phyloP scores from a whole-genome alignment of 1,284 basidiomycete genomes.

The Boletus hoseneyae region DNA sequence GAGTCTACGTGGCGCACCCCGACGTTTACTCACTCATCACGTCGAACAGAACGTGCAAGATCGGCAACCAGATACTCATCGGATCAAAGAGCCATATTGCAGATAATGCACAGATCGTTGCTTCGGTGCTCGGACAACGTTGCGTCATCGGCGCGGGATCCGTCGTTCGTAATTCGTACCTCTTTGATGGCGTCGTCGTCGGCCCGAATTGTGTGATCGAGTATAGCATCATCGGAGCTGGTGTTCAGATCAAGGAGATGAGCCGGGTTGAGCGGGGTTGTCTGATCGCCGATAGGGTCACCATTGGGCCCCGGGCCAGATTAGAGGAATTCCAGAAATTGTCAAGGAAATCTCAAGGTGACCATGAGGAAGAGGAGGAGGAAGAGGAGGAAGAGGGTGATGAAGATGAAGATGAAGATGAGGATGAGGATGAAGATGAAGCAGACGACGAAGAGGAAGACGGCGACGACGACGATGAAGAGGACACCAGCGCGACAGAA shows the following conservation, averaged over 20 bases:
- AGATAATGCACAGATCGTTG: constrained; percentile 59
- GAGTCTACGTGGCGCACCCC: constrained; percentile 18
- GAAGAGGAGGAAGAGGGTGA: constrained; percentile 34
- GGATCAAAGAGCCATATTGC: constrained; percentile 66
- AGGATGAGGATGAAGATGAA: constrained; percentile 29
- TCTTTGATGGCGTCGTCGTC: constrained; percentile 78
- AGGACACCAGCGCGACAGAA: constrained; percentile 36
- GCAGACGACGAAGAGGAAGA: constrained; percentile 26
- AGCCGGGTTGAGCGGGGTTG: constrained; percentile 65
- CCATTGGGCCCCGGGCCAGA: constrained; percentile 69
- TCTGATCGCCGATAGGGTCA: constrained; percentile 78
- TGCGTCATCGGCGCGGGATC: constrained; percentile 68
- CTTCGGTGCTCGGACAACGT: constrained; percentile 74
- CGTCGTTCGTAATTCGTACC: constrained; percentile 70
- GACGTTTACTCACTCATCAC: neutral
- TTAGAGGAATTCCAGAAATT: constrained; percentile 73
- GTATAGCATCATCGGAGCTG: constrained; percentile 76
- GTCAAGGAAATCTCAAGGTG: constrained; percentile 43
- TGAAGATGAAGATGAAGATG: constrained; percentile 32
- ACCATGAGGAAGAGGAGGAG: constrained; percentile 33
- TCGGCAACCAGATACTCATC: constrained; percentile 81
- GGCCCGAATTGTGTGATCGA: constrained; percentile 76
- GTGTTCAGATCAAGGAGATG: constrained; percentile 69
- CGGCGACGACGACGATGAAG: constrained; percentile 27
- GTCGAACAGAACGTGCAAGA: constrained; percentile 64